Conservation (phyloP, 2,329 filamentous ascomycete genomes). For the Dactylellina leptospora region DNA sequence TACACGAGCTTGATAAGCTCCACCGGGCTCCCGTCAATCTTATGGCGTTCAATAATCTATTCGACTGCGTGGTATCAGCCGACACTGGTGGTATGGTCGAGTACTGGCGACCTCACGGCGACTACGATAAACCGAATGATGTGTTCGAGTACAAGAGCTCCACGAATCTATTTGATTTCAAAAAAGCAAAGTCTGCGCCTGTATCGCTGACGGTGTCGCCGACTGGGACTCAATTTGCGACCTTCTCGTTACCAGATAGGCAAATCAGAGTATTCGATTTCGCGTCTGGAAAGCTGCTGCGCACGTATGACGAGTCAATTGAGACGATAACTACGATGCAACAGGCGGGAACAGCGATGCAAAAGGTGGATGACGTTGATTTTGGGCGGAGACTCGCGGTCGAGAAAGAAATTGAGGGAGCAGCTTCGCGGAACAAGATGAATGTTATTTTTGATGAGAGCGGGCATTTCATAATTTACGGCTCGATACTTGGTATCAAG, state of each 20-base stretch:
- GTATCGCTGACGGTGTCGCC: conserved; percentile 85
- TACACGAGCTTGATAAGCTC: conserved; percentile 80
- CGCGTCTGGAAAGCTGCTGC: conserved; percentile 81
- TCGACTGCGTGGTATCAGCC: conserved; percentile 87
- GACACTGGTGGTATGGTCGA: conserved; percentile 94
- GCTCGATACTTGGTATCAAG: conserved; percentile 89
- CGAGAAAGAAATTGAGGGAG: conserved; percentile 83
- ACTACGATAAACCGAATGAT: conserved; percentile 87
- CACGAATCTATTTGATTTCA: conserved; percentile 95
- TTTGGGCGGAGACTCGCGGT: conserved; percentile 87
- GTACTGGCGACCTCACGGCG: conserved; percentile 85
- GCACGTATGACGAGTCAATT: conserved; percentile 94
- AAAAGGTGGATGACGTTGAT: conserved; percentile 86
- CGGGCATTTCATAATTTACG: conserved; percentile 92
- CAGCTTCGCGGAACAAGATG: conserved; percentile 69
- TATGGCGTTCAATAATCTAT: conserved; percentile 88
- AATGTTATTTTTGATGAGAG: conserved; percentile 97
- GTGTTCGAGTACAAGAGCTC: conserved; percentile 94
- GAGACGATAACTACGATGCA: conserved; percentile 92
- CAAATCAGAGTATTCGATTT: conserved; percentile 96
- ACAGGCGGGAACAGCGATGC: conserved; percentile 82
- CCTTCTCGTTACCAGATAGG: conserved; percentile 90
- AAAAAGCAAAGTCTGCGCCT: conserved; percentile 88
- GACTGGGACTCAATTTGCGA: conserved; percentile 83
- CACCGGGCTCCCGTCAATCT: conserved; percentile 82